Conservation (phyloP, 129 eudicot species). For the Daucus carota region DNA sequence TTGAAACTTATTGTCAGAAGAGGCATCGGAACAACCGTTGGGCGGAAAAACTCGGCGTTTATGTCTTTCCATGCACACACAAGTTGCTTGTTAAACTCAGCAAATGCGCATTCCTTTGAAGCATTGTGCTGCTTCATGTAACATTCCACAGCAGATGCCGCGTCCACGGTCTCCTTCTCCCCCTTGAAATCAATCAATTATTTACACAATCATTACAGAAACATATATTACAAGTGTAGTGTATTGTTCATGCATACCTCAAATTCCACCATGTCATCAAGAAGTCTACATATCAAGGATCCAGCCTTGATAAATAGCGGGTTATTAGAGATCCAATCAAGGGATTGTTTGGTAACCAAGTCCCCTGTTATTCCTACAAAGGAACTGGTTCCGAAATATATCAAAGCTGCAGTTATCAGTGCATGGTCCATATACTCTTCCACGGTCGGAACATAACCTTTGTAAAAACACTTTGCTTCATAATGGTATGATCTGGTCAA, state of each 20-base stretch:
- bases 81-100: background rate
- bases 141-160: background rate
- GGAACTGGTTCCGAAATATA: background rate
- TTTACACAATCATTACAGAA: background rate
- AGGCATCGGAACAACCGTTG: constrained; percentile 3
- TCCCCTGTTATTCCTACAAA: background rate
- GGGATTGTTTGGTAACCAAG: background rate
- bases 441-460: background rate
- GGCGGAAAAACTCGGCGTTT: background rate
- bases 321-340: background rate
- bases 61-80: constrained; percentile 4
- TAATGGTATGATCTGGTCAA: background rate
- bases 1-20: background rate
- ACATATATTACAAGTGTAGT: no score
- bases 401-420: constrained; percentile 7
- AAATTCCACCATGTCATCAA: constrained; percentile 5
- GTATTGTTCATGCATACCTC: no score
- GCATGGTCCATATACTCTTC: constrained; percentile 10
- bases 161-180: background rate
- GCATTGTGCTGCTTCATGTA: constrained; percentile 1
- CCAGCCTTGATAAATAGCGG: background rate
- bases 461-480: constrained; percentile 3
- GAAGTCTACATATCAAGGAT: constrained; percentile 3
- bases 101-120: constrained; percentile 1
- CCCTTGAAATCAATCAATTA: background rate